Base-by-base conservation (phyloP, 495 filamentous ascomycete genomes). In the Penicillium salamii region DNA sequence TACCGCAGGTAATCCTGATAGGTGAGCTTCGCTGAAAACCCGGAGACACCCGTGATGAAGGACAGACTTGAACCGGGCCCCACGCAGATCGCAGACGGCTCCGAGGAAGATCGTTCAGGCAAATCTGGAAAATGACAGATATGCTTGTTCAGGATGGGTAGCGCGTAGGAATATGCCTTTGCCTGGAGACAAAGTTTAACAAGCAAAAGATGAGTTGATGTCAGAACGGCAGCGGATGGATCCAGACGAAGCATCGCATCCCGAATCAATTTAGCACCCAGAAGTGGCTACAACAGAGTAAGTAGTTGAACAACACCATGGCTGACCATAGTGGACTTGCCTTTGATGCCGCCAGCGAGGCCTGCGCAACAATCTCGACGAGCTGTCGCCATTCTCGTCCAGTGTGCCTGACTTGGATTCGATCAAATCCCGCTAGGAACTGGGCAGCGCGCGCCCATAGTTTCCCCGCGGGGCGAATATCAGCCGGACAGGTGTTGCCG, bases 221-320 rank as follows among this genome's bases (percentile, higher is more conserved):
- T 92, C 49, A 95, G 81, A 26, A 85, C 78, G 14, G 78, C 78
- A 36, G 79, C 81, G n/a, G 80, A 77, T 9, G 86, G 82, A 51
- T 93, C 87, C 12, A 95, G 72, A 53, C 79, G 81, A 17, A 91
- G 70, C 46, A 95, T 80, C 15, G 86, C 86, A 43, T 79, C 72
- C 33, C 79, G 68, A 21, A 91, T 71, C 5, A 80, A 68, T 15
- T 72, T 70, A 33, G 89, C 74, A 7, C 83, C 86, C 35, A 82
- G 63, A 3, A 74, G 64, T 9, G 85, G 79, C 87, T 82, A 36
- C 12, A 37, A 3, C 13, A 42, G n/a, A 19, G 52, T 70, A 40
- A 62, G 55, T 29, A 29, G 29, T 3, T 19, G 24, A 28, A 40
- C 19, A 3, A 29, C 19, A 17, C 12, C 2, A 24, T 23, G 2